Evolutionary conservation across 148 eudicot species (phyloP).

Genomic region (Fagopyrum homotropicum): DNA sequence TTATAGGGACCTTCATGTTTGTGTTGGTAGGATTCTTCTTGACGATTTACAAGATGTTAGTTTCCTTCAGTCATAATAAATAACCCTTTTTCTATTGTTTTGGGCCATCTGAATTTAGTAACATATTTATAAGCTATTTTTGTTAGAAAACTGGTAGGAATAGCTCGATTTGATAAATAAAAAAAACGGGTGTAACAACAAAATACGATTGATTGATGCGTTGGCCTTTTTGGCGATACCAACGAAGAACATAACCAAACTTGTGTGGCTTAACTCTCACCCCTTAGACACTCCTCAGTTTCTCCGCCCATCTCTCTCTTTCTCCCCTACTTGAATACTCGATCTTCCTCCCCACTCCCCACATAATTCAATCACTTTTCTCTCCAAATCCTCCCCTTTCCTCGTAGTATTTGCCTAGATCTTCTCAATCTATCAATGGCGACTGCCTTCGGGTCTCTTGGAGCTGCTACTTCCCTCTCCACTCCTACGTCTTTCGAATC

Average conservation of each 20-base stretch:
- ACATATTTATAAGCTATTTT: no score
- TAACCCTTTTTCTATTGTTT: no score
- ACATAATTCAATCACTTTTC: not conserved
- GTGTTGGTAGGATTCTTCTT: no score
- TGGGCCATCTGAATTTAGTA: no score
- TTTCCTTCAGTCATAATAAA: no score
- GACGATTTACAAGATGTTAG: no score
- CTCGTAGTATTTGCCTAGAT: not conserved
- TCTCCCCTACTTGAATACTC: constrained; percentile 6
- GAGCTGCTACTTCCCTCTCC: constrained; percentile 44
- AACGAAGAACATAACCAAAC: not conserved
- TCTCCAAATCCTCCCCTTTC: not conserved
- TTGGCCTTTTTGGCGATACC: not conserved
- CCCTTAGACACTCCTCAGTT: constrained; percentile 2
- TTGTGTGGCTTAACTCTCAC: not conserved
- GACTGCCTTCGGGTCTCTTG: constrained; percentile 40
- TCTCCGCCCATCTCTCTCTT: constrained; percentile 18
- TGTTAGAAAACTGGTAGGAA: no score
- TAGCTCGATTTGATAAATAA: no score
- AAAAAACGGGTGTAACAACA: not conserved
- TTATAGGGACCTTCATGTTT: no score
- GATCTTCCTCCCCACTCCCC: constrained; percentile 13
- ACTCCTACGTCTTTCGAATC: constrained; percentile 24
- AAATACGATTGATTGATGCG: not conserved
- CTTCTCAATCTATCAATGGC: constrained; percentile 30